Percentiles rank a stretch among this genome's conserved stretches.
Conservation (phyloP, 176 grass and related monocot species). For the Dactylis glomerata region DNA sequence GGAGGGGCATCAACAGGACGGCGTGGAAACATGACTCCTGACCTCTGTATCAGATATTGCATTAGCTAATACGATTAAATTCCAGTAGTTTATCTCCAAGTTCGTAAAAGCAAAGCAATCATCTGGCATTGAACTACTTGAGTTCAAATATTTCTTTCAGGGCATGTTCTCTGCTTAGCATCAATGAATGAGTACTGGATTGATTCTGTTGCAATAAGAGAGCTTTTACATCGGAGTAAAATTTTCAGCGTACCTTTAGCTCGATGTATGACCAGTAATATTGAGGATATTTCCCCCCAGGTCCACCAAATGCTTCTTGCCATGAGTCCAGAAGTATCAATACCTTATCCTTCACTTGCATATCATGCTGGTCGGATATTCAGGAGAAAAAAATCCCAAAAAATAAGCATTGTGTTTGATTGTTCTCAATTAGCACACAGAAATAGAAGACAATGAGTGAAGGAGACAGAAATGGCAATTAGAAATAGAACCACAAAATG, state of each 20-base stretch:
- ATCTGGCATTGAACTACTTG: not conserved
- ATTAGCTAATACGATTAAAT: slow-evolving; percentile 15
- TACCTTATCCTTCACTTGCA: slow-evolving; percentile 89
- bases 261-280: slow-evolving; percentile 91
- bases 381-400: not conserved
- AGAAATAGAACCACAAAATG: not conserved
- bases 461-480: slow-evolving; percentile 10
- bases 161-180: not conserved
- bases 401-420: not conserved
- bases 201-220: not conserved
- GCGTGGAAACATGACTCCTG: slow-evolving; percentile 71
- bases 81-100: not conserved
- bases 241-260: slow-evolving; percentile 56
- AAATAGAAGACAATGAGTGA: not conserved
- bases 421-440: slow-evolving; percentile 7
- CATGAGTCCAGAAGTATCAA: slow-evolving; percentile 94
- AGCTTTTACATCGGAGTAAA: not conserved
- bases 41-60: slow-evolving; percentile 54
- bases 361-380: slow-evolving; percentile 65
- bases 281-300: slow-evolving; percentile 86
- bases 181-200: not conserved
- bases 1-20: slow-evolving; percentile 66
- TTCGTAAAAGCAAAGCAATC: not conserved
- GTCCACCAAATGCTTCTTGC: slow-evolving; percentile 99
- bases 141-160: slow-evolving; percentile 7